Evolutionary conservation across 352 stramenopile species (phyloP).

Genomic region (Plasmopara muralis): DNA sequence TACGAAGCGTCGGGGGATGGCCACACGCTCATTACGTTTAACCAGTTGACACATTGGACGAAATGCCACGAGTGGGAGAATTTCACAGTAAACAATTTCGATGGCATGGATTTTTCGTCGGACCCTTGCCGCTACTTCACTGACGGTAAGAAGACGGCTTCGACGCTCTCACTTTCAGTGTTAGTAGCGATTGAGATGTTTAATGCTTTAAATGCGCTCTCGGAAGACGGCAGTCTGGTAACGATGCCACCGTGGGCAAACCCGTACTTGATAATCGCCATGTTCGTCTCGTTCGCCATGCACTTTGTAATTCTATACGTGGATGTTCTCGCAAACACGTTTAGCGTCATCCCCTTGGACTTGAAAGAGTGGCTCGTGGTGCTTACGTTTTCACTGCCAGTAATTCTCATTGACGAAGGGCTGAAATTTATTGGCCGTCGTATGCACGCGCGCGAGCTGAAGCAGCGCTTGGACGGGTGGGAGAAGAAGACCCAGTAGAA

Average conservation of each 20-base stretch:
- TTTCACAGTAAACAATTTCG: constrained; percentile 90
- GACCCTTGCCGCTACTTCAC: constrained; percentile 92
- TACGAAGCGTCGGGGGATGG: constrained; percentile 86
- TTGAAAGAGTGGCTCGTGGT: constrained; percentile 91
- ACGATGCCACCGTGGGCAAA: constrained; percentile 92
- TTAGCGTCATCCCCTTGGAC: constrained; percentile 89
- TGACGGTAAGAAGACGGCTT: constrained; percentile 87
- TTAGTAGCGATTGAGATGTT: constrained; percentile 95
- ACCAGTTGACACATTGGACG: constrained; percentile 87
- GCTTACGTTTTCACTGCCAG: constrained; percentile 87
- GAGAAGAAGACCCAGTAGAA: constrained; percentile 45
- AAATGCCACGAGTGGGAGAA: constrained; percentile 88
- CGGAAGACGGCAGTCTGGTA: constrained; percentile 87
- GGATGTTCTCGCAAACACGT: constrained; percentile 88
- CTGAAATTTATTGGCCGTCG: constrained; percentile 89
- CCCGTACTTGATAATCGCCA: constrained; percentile 90
- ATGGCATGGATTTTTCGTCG: constrained; percentile 84
- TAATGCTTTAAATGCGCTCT: constrained; percentile 92
- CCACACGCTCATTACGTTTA: constrained; percentile 87
- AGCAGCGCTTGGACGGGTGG: constrained; percentile 52
- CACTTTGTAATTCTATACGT: constrained; percentile 95
- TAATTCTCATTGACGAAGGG: constrained; percentile 93
- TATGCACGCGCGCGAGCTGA: constrained; percentile 68
- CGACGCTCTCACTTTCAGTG: constrained; percentile 90
- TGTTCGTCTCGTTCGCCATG: constrained; percentile 89